Percentiles rank a stretch among this genome's conserved stretches.
Evolutionary conservation across 345 rosid species (phyloP).

Genomic region (Melaleuca alternifolia): DNA sequence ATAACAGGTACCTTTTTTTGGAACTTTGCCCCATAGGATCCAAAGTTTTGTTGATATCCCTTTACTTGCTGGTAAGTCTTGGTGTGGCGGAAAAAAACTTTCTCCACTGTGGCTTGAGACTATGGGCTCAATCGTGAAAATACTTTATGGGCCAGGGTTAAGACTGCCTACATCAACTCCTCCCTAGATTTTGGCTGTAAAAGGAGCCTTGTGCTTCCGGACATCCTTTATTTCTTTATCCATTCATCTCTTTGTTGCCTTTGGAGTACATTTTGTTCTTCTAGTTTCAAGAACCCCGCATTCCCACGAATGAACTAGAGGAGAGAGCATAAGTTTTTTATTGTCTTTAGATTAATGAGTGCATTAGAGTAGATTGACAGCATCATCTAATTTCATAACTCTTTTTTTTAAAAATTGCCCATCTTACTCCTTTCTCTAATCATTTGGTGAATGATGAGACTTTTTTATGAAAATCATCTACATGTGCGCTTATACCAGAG

Average conservation of each 20-base stretch:
- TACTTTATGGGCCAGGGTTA: not conserved
- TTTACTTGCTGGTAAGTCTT: not conserved
- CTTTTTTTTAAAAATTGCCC: not conserved
- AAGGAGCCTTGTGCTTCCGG: not conserved
- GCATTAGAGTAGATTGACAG: not conserved
- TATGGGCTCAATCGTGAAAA: not conserved
- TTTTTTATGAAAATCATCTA: not conserved
- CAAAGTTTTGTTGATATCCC: not conserved
- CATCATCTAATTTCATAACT: not conserved
- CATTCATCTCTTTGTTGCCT: not conserved
- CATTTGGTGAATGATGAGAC: not conserved
- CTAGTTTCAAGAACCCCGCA: not conserved
- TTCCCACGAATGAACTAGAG: not conserved
- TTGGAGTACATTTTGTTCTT: not conserved
- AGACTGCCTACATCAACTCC: not conserved
- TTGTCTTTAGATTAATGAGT: not conserved
- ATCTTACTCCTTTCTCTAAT: not conserved
- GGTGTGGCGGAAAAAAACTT: not conserved
- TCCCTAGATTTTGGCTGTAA: not conserved
- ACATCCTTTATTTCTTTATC: not conserved
- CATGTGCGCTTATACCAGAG: not conserved
- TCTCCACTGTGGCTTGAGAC: not conserved
- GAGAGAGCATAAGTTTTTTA: not conserved
- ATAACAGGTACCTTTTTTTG: not conserved
- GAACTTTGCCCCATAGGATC: not conserved